phyloP scores from a whole-genome alignment of 805 yeast species.

The Saccharomyces paradoxus region DNA sequence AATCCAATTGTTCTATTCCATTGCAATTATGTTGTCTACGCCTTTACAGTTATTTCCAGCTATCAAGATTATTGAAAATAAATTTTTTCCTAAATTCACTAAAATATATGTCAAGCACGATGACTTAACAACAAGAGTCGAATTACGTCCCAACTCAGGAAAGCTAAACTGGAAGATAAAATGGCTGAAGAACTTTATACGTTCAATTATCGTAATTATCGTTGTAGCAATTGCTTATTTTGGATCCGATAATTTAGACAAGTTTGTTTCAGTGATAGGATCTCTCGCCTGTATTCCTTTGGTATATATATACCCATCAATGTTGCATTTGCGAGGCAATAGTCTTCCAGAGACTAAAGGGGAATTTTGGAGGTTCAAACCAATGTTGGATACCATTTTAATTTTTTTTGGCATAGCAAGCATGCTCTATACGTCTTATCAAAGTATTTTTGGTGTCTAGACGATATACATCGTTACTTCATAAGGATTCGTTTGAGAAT shows the following conservation, averaged over 20 bases:
- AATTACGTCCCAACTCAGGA: slow-evolving; percentile 39
- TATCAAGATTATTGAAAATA: slow-evolving; percentile 60
- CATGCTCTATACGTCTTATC: slow-evolving; percentile 61
- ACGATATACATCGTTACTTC: background rate
- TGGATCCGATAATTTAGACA: slow-evolving; percentile 64
- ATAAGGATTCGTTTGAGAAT: background rate
- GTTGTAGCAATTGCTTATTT: slow-evolving; percentile 54
- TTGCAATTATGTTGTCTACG: slow-evolving; percentile 68
- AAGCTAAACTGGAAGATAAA: slow-evolving; percentile 44
- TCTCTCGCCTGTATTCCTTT: slow-evolving; percentile 80
- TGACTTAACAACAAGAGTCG: slow-evolving; percentile 9
- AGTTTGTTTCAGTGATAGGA: slow-evolving; percentile 72
- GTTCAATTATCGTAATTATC: slow-evolving; percentile 45
- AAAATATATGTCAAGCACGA: slow-evolving; percentile 14
- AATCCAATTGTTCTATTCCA: slow-evolving; percentile 63
- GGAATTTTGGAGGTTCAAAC: slow-evolving; percentile 24
- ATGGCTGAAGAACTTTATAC: slow-evolving; percentile 58
- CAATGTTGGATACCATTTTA: slow-evolving; percentile 40
- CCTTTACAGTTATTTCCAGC: slow-evolving; percentile 81
- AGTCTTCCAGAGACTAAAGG: slow-evolving; percentile 22
- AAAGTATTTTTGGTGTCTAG: slow-evolving; percentile 33
- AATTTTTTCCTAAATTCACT: slow-evolving; percentile 36
- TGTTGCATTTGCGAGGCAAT: slow-evolving; percentile 55
- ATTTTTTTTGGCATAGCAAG: slow-evolving; percentile 51
- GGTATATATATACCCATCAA: slow-evolving; percentile 80